Base-by-base conservation (phyloP, 2,329 filamentous ascomycete genomes). In the Corinectria fuckeliana region DNA sequence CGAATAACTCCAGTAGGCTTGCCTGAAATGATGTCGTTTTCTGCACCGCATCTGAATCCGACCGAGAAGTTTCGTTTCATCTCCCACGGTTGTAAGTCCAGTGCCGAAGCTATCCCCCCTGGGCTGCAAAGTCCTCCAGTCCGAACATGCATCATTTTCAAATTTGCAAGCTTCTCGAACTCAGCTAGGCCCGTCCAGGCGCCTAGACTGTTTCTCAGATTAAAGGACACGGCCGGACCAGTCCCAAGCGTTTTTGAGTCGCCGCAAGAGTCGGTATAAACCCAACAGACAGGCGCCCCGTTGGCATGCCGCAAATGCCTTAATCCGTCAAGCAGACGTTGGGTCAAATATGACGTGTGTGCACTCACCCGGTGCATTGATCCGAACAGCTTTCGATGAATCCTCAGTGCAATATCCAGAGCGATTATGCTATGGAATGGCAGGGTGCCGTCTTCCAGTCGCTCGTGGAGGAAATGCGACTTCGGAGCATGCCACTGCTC, bases 81-180 rank as follows among this genome's bases (percentile, higher is more conserved):
- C 71, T 98, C 93, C 85, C 89, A 90, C 0, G 92, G 87, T 45
- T 88, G 84, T 51, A 97, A 81, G 2, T 81, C 80, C n/a, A 98
- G 82, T 18, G 88, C 86, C 1, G 83, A 81, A 13, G 93, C 90
- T 58, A 96, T 85, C 1, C 93, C 93, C 9, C 93, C 95, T 1
- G 95, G 94, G 69, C 97, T 97, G 77, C 95, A 99, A 1, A 97
- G 81, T 0, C 92, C 91, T 5, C 95, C 95, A 1, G 92, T 97
- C 34, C 95, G 87, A 16, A 98, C 78, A 69, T 97, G 92, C 39
- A 98, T 90, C 48, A 87, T 85, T 64, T 90, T 91, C 18, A 97
- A 80, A 2, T 85, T 83, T 6, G 93, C 91, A 20, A 97, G 80
- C 74, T 94, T 96, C 72, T 98, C 93, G 16, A 98, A 88, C 71